Evolutionary conservation across 371 early-diverging fungal genomes (phyloP), one percentile per base, ranked within the genome.

Genomic region (Entomophthora muscae): DNA sequence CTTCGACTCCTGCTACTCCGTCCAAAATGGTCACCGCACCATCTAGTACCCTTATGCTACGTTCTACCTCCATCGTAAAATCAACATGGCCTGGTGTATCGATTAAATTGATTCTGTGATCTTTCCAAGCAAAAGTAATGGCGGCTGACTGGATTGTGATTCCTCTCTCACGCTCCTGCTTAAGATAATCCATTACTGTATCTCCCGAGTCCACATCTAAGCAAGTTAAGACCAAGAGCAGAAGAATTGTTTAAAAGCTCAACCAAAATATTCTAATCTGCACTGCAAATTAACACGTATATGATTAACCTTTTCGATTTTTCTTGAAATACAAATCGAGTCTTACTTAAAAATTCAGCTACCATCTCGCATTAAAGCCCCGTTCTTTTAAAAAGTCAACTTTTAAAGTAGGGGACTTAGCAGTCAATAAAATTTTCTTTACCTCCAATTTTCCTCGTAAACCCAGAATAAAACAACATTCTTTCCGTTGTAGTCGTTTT

Each of bases 21-120:
- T 97, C 95, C 27, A 97, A 63, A 23, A 97, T 83, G 0, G 86
- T 80, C 1, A 97, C 91, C 0, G 93, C 91, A 27, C 97, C 95
- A 67, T 97, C 98, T 17, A 97, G 76, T 0, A 96, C 93, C 1
- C 94, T 82, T 13, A 97, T 76, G 2, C 89, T 80, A 0, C 96
- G 79, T 69, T 96, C 95, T 0, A 96, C 96, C 69, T 97, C 98
- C 61, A 95, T 84, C 0, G 93, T 94, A 64, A 97, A 97, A 71
- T 97, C 96, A 0, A 91, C 90, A 65, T 96, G 98, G 0, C 98
- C 98, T 0, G 98, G 96, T 1, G 95, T 95, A 68, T 97, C 98
- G 57, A 97, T 93, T 60, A 96, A 68, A 68, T 96, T 93, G 69
- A 96, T 78, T 12, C 82, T 83, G 66, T 88, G 81, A 52, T 79